Percentiles rank a stretch among this genome's conserved stretches.
Evolutionary conservation across 1,139 yeast genomes (phyloP).

Genomic region (Magnusiomyces sp.): DNA sequence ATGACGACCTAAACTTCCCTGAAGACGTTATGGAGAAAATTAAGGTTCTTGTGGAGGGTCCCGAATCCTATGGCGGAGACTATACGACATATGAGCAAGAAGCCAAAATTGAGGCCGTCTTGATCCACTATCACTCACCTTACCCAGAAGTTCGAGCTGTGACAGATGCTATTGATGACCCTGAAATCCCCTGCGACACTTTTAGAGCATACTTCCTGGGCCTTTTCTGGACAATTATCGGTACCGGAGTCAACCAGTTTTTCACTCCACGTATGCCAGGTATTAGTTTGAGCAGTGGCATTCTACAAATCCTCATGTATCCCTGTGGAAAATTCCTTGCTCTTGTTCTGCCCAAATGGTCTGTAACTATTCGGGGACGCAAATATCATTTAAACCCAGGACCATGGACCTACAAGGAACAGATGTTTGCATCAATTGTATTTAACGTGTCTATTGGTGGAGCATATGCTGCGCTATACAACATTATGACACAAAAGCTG

Average conservation of each 20-base stretch:
- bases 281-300: slow-evolving; percentile 39
- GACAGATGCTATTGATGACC: slow-evolving; percentile 40
- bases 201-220: slow-evolving; percentile 48
- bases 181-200: slow-evolving; percentile 38
- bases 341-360: slow-evolving; percentile 40
- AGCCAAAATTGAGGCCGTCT: slow-evolving; percentile 37
- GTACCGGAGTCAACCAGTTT: slow-evolving; percentile 50
- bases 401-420: slow-evolving; percentile 62
- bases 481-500: slow-evolving; percentile 35
- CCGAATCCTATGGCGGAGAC: slow-evolving; percentile 15
- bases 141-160: slow-evolving; percentile 45
- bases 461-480: slow-evolving; percentile 33
- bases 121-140: slow-evolving; percentile 39
- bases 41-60: slow-evolving; percentile 22
- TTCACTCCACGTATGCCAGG: slow-evolving; percentile 47
- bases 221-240: slow-evolving; percentile 46
- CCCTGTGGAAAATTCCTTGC: slow-evolving; percentile 41
- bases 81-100: slow-evolving; percentile 22
- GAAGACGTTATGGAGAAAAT: slow-evolving; percentile 31
- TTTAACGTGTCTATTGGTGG: slow-evolving; percentile 18
- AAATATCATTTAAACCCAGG: slow-evolving; percentile 45
- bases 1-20: slow-evolving; percentile 45
- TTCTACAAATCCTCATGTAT: slow-evolving; percentile 47
- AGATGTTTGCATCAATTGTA: slow-evolving; percentile 45
- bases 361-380: slow-evolving; percentile 34